Percentiles rank a stretch among this genome's conserved stretches.
Conservation (phyloP, 2,329 filamentous ascomycete genomes). For the Anisogramma anomala region DNA sequence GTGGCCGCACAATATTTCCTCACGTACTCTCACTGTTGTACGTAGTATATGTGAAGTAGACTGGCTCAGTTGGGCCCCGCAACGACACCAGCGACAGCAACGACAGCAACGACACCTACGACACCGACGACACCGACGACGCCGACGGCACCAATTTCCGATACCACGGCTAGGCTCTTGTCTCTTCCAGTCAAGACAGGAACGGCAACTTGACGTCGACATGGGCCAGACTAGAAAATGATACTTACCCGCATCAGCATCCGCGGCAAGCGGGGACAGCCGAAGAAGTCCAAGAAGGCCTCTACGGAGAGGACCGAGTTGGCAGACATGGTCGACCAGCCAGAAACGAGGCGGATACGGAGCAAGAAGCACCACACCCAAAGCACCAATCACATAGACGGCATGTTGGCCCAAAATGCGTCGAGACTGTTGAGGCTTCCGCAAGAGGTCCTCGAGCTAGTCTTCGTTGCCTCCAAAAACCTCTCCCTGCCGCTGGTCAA, state of each 20-base stretch:
- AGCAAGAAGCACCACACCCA: constrained; percentile 9
- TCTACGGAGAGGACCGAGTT: constrained; percentile 12
- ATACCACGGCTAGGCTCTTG: no score
- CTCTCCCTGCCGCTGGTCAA: constrained; percentile 34
- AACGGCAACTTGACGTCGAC: not conserved
- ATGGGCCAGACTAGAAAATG: constrained; percentile 22
- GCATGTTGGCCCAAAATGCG: constrained; percentile 16
- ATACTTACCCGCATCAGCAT: constrained; percentile 37
- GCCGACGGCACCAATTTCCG: no score
- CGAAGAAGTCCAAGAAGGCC: constrained; percentile 9
- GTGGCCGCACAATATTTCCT: no score
- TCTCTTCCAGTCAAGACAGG: no score
- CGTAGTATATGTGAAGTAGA: no score
- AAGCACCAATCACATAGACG: not conserved
- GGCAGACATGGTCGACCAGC: not conserved
- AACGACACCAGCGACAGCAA: no score
- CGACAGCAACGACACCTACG: no score
- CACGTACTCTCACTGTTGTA: no score
- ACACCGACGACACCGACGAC: not conserved
- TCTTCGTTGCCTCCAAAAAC: constrained; percentile 40
- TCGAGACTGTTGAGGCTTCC: constrained; percentile 30
- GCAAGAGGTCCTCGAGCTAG: constrained; percentile 40
- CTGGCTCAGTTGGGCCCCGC: no score
- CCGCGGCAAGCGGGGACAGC: constrained; percentile 33
- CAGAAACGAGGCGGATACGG: constrained; percentile 6